These are phyloP conservation scores for Elaphomyces granulatus DNA, from an alignment of 495 filamentous ascomycete species.

Conservation along the genomic window DNA sequence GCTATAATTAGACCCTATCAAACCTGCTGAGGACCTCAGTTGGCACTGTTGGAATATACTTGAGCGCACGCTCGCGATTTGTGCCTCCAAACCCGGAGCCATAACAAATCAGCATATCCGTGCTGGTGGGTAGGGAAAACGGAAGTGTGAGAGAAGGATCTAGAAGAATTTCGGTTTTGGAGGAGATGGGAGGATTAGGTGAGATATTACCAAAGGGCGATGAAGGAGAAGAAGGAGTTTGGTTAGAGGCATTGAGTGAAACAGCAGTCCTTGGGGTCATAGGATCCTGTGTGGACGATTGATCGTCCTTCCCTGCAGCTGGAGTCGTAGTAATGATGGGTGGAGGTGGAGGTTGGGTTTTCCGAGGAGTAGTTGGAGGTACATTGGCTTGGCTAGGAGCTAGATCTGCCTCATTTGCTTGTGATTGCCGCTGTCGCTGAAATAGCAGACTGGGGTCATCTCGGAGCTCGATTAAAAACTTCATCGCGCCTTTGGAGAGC, in stretches of 20 bases:
- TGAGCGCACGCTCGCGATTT: slow-evolving; percentile 80
- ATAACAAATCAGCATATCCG: slow-evolving; percentile 92
- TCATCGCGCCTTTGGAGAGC: slow-evolving; percentile 71
- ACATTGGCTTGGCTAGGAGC: slow-evolving; percentile 6
- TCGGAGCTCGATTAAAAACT: slow-evolving; percentile 69
- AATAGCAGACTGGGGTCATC: slow-evolving; percentile 40
- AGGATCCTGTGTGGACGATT: background rate
- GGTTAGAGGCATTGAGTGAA: slow-evolving; percentile 31
- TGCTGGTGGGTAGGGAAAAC: slow-evolving; percentile 86
- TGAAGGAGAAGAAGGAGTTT: slow-evolving; percentile 19
- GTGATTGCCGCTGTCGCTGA: slow-evolving; percentile 23
- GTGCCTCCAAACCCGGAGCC: slow-evolving; percentile 88
- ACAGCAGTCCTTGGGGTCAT: background rate
- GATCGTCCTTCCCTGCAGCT: background rate
- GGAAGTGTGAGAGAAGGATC: slow-evolving; percentile 89
- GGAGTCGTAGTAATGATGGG: slow-evolving; percentile 27
- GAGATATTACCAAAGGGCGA: slow-evolving; percentile 10
- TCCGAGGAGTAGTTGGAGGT: slow-evolving; percentile 33
- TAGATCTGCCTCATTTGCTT: slow-evolving; percentile 18
- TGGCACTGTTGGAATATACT: slow-evolving; percentile 93
- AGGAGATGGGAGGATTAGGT: slow-evolving; percentile 5
- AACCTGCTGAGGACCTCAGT: slow-evolving; percentile 86
- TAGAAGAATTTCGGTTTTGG: slow-evolving; percentile 45
- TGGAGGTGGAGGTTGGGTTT: slow-evolving; percentile 26
- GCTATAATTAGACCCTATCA: slow-evolving; percentile 45